Conservation (phyloP, 495 filamentous ascomycete species). For the Aspergillus carlsbadensis region DNA sequence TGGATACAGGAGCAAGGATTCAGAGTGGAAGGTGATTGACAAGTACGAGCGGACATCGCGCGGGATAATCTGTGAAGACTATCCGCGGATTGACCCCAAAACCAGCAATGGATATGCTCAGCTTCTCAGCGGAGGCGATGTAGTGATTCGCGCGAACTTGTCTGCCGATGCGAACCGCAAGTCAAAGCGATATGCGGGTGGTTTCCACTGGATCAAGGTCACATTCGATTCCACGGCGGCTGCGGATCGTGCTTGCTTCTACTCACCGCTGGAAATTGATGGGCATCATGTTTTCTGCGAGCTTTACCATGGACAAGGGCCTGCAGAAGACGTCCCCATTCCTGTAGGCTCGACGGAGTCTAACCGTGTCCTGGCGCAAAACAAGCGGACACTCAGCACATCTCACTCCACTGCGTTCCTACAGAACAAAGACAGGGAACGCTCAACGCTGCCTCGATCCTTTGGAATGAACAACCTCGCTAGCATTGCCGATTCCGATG, state of each 20-base stretch:
- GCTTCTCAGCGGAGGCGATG: conserved; percentile 59
- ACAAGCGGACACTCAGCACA: conserved; percentile 35
- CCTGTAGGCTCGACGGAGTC: conserved; percentile 41
- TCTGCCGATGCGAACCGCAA: conserved; percentile 69
- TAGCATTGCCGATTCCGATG: conserved; percentile 30
- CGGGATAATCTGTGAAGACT: conserved; percentile 87
- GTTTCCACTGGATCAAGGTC: conserved; percentile 88
- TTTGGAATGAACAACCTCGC: conserved; percentile 45
- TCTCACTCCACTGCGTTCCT: conserved; percentile 42
- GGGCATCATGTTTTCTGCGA: conserved; percentile 79
- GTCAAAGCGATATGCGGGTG: conserved; percentile 72
- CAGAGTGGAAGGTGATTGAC: conserved; percentile 81
- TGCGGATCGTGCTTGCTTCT: conserved; percentile 71
- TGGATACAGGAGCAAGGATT: conserved; percentile 68
- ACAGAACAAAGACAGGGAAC: conserved; percentile 33
- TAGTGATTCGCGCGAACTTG: conserved; percentile 58
- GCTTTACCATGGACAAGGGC: conserved; percentile 68
- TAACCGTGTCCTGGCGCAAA: conserved; percentile 24
- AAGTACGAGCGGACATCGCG: conserved; percentile 73
- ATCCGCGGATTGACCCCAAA: conserved; percentile 63
- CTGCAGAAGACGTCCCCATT: conserved; percentile 62
- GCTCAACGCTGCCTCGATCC: conserved; percentile 45
- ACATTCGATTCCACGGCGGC: conserved; percentile 82
- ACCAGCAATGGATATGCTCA: conserved; percentile 53
- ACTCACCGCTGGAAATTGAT: conserved; percentile 73